A percentile compares a stretch with the other conserved stretches of the same genome.
These are phyloP conservation scores for Suillus decipiens DNA, from an alignment of 768 basidiomycete genomes.

Conservation along the genomic window DNA sequence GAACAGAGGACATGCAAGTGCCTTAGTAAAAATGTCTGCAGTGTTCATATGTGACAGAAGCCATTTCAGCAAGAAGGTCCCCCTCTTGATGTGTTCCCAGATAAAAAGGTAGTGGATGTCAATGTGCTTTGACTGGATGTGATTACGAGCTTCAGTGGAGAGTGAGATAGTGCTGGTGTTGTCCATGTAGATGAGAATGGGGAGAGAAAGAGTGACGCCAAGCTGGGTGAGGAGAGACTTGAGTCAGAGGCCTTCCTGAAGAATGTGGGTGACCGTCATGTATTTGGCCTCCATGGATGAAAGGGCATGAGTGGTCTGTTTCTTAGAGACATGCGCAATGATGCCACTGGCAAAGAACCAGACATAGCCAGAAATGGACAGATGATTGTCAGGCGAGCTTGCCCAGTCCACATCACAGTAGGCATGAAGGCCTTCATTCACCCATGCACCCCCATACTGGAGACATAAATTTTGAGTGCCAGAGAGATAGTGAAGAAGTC, in stretches of 20 bases:
- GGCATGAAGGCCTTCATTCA: neutral
- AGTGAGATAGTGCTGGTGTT: no score
- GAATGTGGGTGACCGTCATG: conserved; percentile 13
- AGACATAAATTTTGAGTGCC: neutral
- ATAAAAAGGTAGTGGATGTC: neutral
- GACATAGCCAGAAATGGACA: neutral
- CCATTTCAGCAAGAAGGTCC: neutral
- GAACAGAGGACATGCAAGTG: neutral
- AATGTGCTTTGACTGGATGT: neutral
- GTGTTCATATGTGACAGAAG: neutral
- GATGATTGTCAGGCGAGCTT: neutral
- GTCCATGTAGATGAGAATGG: neutral
- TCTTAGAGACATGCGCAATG: neutral
- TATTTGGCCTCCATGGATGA: conserved; percentile 32
- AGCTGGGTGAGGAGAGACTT: neutral
- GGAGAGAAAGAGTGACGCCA: neutral
- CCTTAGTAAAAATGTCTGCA: neutral
- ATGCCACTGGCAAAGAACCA: neutral
- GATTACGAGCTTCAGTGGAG: no score
- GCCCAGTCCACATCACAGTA: neutral
- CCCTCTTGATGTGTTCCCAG: neutral
- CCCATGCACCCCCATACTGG: neutral
- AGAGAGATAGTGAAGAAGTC: neutral
- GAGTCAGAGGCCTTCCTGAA: conserved; percentile 2
- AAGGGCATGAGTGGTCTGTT: conserved; percentile 19